These are phyloP conservation scores for Dictyostelium brefeldianum DNA, from an alignment of 78 protist genomes.

Conservation along the genomic window DNA sequence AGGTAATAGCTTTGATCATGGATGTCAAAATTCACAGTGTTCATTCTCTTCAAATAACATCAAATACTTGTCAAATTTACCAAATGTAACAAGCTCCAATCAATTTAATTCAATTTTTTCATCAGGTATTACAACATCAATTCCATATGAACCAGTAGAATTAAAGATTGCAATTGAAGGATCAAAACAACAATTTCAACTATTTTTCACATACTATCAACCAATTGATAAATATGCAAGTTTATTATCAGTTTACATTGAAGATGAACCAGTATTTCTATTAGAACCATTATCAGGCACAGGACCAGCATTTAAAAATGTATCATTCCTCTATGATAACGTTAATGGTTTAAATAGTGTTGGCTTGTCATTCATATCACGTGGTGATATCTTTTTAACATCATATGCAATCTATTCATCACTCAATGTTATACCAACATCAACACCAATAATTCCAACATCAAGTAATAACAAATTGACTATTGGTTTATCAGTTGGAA, in stretches of 20 bases:
- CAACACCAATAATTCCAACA: too few relatives aligned
- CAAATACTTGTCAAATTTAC: neutral
- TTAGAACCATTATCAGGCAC: neutral
- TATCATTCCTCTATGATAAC: neutral
- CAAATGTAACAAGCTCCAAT: neutral
- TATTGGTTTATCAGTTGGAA: neutral
- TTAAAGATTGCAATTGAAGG: neutral
- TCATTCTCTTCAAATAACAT: neutral
- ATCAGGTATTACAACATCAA: neutral
- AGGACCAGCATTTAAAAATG: neutral
- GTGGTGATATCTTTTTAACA: slow-evolving; percentile 16
- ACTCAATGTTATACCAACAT: too few relatives aligned
- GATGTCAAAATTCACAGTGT: neutral
- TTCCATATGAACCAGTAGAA: neutral
- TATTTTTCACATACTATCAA: neutral
- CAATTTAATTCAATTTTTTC: neutral
- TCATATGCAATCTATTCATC: neutral
- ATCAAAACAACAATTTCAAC: neutral
- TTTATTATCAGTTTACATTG: neutral
- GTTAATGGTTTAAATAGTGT: neutral
- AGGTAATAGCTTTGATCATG: neutral
- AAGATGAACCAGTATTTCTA: neutral
- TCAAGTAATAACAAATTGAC: neutral
- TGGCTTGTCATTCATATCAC: neutral
- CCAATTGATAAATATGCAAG: slow-evolving; percentile 10